Evolutionary conservation across 257 asterid species (phyloP).

Genomic region (Nicotiana noctiflora): DNA sequence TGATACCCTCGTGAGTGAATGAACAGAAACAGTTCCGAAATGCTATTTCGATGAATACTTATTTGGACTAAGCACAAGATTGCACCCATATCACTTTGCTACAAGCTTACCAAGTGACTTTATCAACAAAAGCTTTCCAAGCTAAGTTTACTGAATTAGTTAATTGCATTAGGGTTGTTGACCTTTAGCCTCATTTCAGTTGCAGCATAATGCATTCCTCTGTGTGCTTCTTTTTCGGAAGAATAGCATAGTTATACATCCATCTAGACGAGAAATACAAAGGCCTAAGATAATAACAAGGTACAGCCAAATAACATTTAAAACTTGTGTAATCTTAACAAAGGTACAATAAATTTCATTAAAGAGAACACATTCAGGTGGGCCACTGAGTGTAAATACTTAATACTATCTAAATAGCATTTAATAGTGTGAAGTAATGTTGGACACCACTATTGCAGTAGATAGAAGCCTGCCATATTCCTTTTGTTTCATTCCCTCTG

Average conservation of each 20-base stretch:
- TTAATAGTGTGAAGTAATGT: neutral
- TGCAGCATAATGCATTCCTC: neutral
- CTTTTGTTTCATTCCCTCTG: neutral
- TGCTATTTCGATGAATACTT: neutral
- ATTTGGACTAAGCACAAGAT: neutral
- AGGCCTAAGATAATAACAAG: neutral
- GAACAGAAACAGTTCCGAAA: constrained; percentile 6
- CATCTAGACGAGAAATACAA: neutral
- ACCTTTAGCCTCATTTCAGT: neutral
- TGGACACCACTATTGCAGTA: neutral
- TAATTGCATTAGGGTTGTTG: neutral
- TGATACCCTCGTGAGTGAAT: neutral
- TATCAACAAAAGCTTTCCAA: neutral
- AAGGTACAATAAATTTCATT: neutral
- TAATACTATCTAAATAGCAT: neutral
- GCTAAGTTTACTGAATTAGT: neutral
- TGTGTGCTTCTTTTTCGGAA: neutral
- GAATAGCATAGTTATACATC: neutral
- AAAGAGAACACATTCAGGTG: neutral
- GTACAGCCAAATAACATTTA: neutral
- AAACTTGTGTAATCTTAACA: neutral
- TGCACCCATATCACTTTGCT: neutral
- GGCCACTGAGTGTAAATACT: neutral
- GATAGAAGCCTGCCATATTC: neutral
- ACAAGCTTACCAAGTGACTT: neutral